Base-by-base conservation (phyloP, 2,329 filamentous ascomycete genomes). In the Ophiostoma populinum region DNA sequence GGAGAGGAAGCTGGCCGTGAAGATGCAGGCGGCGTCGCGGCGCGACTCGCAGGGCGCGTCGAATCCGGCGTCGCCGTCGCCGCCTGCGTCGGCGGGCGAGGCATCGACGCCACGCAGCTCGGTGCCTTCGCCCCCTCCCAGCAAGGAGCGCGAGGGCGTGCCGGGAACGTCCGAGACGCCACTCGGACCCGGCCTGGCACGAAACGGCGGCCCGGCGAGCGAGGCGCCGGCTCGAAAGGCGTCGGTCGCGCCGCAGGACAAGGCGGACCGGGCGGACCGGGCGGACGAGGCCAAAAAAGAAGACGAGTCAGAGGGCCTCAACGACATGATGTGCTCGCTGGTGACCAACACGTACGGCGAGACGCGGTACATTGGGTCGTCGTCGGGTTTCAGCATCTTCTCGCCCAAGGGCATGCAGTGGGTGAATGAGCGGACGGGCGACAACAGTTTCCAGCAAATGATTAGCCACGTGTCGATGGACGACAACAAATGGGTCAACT, bases 401-500 rank as follows among this genome's bases (percentile, higher is more conserved):
- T 95, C 87, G 0, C 90, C 87, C 11, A 93, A 93, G 53, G 90
- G 90, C 29, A 92, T 98, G 36, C 80, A 93, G 54, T 98, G 90
- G 90, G 87, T 98, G 35, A 95, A 94, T 48, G 77, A 90, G 46
- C 94, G 92, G 61, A 95, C 86, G 2, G 90, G 90, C n/a, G 90
- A 98, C 51, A 74, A 67, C 16, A 92, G 85, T 0, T 98, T 98
- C 56, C 81, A 92, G 52, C 71, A 81, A 38, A 95, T 94, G 80
- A 93, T 98, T 37, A 78, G 78, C 2, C 77, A 82, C 35, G 80
- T 87, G n/a, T 82, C 80, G 18, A 75, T 92, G 27, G 82, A 93
- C 46, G 83, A 93, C 48, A 82, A 90, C 55, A 93, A 92, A 52
- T 94, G 83, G 80, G 83, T 82, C 48, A 82, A 90, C 48, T 95